Evolutionary conservation across 2,329 filamentous ascomycete species (phyloP).

Genomic region (Chrysoporthe cubensis): DNA sequence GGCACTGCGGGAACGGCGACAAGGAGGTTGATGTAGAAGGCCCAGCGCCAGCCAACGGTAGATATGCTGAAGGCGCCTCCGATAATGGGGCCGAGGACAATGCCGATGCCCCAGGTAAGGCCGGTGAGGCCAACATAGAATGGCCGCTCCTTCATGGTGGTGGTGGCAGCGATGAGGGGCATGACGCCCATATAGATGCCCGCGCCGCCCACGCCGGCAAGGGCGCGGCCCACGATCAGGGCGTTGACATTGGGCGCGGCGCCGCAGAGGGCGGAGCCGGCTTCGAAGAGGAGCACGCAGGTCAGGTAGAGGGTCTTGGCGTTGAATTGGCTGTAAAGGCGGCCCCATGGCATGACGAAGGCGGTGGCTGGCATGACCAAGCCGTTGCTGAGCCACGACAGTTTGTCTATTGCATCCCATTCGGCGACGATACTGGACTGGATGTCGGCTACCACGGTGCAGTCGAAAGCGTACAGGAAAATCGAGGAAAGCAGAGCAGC

Average conservation of each 20-base stretch:
- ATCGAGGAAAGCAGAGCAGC: conserved; percentile 6
- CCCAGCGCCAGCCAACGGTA: conserved; percentile 41
- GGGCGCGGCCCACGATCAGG: conserved; percentile 48
- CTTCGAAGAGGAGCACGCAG: conserved; percentile 31
- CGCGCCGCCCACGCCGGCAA: conserved; percentile 45
- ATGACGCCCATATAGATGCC: conserved; percentile 42
- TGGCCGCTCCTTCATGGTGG: no score
- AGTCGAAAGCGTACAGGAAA: conserved; percentile 30
- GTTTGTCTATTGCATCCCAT: conserved; percentile 30
- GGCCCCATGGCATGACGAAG: no score
- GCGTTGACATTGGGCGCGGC: conserved; percentile 45
- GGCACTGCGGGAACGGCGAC: conserved; percentile 49
- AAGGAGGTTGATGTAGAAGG: conserved; percentile 56
- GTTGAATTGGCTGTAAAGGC: conserved; percentile 43
- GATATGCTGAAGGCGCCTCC: conserved; percentile 40
- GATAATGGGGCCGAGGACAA: conserved; percentile 41
- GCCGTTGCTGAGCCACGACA: conserved; percentile 41
- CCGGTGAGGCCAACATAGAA: conserved; percentile 30
- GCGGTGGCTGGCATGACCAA: conserved; percentile 36
- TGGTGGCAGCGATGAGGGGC: conserved; percentile 33
- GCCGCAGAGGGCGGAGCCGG: conserved; percentile 41
- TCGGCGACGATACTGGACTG: conserved; percentile 45
- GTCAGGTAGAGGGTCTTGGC: conserved; percentile 43
- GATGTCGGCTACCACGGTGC: conserved; percentile 48
- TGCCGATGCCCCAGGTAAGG: conserved; percentile 41